Base-by-base conservation (phyloP, 257 asterid species). In the Plantago ovata region DNA sequence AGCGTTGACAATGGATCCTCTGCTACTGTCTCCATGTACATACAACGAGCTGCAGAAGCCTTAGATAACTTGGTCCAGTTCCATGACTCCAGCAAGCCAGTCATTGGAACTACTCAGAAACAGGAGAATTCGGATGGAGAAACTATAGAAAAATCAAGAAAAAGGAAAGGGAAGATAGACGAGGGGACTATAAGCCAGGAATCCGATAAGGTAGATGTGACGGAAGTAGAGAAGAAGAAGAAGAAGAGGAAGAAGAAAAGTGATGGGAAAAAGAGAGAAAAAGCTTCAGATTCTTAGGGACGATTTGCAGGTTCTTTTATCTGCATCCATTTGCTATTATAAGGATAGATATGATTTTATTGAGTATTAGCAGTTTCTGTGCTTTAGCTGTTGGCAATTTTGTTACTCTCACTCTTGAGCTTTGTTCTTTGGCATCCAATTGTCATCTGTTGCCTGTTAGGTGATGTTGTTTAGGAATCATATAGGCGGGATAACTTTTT, bases 1-100 rank as follows among this genome's bases (percentile, higher is more conserved):
- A 47, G 74, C 60, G 62, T 74, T 32, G 84, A 81, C 0, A 74
- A 66, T 45, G 89, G 86, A 14, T 74, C 89, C 43, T 79, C 89
- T 21, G 58, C 76, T 33, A 75, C 82, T 13, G 69, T 83, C 11
- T 61, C 79, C 38, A 10, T 75, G 32, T 86, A 76, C 65, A 50
- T 86, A 54, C 68, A 69, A 16, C 79, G 84, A 40, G 43, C 84
- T 19, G 66, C 87, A 3, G 72, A 80, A 3, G 78, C 92, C 43
- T 82, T 82, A 74, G 71, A 75, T 48, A 56, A 38, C 14, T 64
- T 87, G 41, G 80, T 78, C 41, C 75, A 73, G 32, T 63, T 75
- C 49, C 94, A 76, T 58, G 44, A 32, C 7, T 7, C 8, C 2
- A 62, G 45, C 18, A 70, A 69, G 64, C 51, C 42, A 38, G n/a